phyloP scores from a whole-genome alignment of 805 yeast genomes.

The Scheffersomyces lignosus region DNA sequence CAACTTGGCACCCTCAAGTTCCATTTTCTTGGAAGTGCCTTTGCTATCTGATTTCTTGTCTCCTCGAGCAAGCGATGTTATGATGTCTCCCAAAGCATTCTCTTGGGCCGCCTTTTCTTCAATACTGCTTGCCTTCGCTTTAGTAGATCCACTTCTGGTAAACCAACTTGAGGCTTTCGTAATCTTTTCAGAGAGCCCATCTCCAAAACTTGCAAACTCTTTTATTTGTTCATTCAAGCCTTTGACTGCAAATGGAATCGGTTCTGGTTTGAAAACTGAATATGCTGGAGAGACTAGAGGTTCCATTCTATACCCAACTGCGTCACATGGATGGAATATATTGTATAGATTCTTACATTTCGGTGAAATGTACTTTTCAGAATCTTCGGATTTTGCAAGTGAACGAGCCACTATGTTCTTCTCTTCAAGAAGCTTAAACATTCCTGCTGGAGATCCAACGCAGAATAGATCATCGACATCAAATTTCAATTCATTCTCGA shows the following conservation, averaged over 20 bases:
- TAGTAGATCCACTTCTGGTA: slow-evolving; percentile 5
- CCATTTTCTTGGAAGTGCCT: slow-evolving; percentile 21
- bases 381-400: slow-evolving; percentile 12
- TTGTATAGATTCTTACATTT: slow-evolving; percentile 71
- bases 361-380: slow-evolving; percentile 39
- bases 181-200: slow-evolving; percentile 35
- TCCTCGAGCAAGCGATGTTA: slow-evolving; percentile 25
- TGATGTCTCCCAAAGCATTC: slow-evolving; percentile 43
- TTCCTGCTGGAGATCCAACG: slow-evolving; percentile 89
- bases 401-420: slow-evolving; percentile 53
- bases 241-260: slow-evolving; percentile 54
- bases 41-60: slow-evolving; percentile 15
- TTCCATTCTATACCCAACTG: slow-evolving; percentile 86
- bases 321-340: slow-evolving; percentile 87
- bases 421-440: slow-evolving; percentile 72
- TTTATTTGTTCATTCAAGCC: slow-evolving; percentile 53
- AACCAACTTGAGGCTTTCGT: slow-evolving; percentile 41
- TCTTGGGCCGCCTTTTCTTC: slow-evolving; percentile 23
- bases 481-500: slow-evolving; percentile 49
- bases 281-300: slow-evolving; percentile 65
- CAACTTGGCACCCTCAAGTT: slow-evolving; percentile 28
- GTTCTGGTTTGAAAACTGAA: slow-evolving; percentile 52
- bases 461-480: slow-evolving; percentile 74
- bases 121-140: slow-evolving; percentile 7
- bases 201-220: slow-evolving; percentile 41